Conservation (phyloP, 805 yeast genomes). For the Lipomyces orientalis region DNA sequence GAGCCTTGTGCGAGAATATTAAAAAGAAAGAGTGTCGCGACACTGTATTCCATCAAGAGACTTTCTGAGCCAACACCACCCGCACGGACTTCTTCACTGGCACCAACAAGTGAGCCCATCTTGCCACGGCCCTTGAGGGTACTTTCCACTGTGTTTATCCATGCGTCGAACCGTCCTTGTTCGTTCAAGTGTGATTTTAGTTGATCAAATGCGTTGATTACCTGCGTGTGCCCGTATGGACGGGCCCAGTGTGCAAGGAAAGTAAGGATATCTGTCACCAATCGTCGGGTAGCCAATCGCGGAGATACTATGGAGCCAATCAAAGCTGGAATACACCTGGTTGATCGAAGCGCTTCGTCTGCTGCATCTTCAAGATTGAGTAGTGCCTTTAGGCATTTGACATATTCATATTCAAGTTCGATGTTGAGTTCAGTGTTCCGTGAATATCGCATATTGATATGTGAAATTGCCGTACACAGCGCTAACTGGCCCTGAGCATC, state of each 20-base stretch:
- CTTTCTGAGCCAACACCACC: constrained; percentile 60
- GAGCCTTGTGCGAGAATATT: constrained; percentile 58
- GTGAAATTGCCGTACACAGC: constrained; percentile 68
- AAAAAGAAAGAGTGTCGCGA: constrained; percentile 71
- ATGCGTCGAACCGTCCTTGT: constrained; percentile 65
- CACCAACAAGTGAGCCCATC: constrained; percentile 90
- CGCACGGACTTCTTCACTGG: constrained; percentile 76
- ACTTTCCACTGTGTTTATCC: constrained; percentile 69
- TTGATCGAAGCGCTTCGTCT: constrained; percentile 54
- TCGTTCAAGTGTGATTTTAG: constrained; percentile 50
- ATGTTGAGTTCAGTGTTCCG: constrained; percentile 51
- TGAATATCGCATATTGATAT: constrained; percentile 50
- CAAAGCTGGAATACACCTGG: constrained; percentile 62
- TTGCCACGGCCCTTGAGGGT: constrained; percentile 86
- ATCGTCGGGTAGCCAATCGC: constrained; percentile 72
- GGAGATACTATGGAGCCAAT: constrained; percentile 77
- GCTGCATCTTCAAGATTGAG: constrained; percentile 67
- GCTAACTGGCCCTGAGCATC: constrained; percentile 81
- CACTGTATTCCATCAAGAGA: constrained; percentile 70
- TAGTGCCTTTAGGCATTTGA: constrained; percentile 76
- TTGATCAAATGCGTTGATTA: constrained; percentile 58
- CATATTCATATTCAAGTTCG: constrained; percentile 75
- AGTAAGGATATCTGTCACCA: constrained; percentile 78
- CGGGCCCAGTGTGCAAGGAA: constrained; percentile 55
- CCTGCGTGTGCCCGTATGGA: constrained; percentile 61